Percentiles rank a stretch among this genome's conserved stretches.
These are phyloP conservation scores for Saccharomycopsis hybrid DNA, from an alignment of 1,139 yeast species.

Conservation along the genomic window DNA sequence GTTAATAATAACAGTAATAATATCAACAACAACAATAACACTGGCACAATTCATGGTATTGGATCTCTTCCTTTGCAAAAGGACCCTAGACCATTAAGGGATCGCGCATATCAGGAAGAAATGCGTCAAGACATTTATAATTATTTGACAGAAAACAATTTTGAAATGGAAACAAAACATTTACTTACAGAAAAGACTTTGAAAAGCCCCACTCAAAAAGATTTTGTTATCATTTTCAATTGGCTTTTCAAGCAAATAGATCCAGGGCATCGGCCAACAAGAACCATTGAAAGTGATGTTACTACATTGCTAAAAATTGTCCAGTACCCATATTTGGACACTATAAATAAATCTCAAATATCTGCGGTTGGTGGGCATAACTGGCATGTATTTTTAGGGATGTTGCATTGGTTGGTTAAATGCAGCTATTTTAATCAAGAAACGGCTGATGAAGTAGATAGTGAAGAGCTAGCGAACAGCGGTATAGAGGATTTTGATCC, in stretches of 20 bases:
- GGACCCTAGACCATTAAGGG: conserved; percentile 78
- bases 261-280: conserved; percentile 68
- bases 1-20: neutral
- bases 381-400: conserved; percentile 81
- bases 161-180: conserved; percentile 69
- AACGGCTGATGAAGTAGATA: conserved; percentile 23
- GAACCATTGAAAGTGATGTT: conserved; percentile 71
- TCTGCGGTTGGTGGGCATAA: conserved; percentile 90
- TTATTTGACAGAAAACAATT: conserved; percentile 54
- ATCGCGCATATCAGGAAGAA: conserved; percentile 55
- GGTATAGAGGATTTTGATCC: conserved; percentile 32
- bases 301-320: conserved; percentile 57
- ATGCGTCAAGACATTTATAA: conserved; percentile 64
- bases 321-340: conserved; percentile 75
- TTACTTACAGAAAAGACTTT: conserved; percentile 61
- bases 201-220: conserved; percentile 81
- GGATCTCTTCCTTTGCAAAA: conserved; percentile 21
- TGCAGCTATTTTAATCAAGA: conserved; percentile 12
- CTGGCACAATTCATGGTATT: neutral
- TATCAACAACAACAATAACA: conserved; percentile 3
- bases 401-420: conserved; percentile 73
- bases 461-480: conserved; percentile 33
- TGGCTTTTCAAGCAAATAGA: conserved; percentile 73
- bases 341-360: conserved; percentile 75
- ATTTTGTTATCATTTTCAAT: conserved; percentile 70